Base-by-base conservation (phyloP, 1,139 yeast species). In the Sugiyamaella sp. region DNA sequence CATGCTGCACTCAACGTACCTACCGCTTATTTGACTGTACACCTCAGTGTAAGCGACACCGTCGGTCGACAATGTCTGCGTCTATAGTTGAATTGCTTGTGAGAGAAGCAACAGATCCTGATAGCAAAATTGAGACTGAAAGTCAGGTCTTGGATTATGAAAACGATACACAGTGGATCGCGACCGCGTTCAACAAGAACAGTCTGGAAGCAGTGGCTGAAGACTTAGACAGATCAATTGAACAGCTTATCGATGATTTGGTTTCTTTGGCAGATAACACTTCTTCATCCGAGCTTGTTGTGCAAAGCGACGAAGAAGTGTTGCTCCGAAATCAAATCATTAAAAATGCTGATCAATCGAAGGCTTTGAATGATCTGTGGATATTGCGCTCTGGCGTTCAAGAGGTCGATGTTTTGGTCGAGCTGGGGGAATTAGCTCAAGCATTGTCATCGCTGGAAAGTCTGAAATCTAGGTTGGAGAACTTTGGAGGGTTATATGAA, bases 341-440 rank as follows among this genome's bases (percentile, higher is more conserved):
- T 21, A 41, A 40, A n/a, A 33, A 35, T 19, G 12, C 8, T n/a
- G 16, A 27, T 32, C 40, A 41, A 6, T 21, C 46, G 5, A 22
- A 38, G 3, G 64, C 63, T 6, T 49, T 66, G 43, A 62, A 64
- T 43, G 62, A 61, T 16, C 52, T 66, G 20, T 65, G 68, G 69
- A 60, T 65, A n/a, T 52, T 68, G 14, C 59, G 66, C 17, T 58
- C 66, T 4, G 70, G 68, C 2, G 56, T 67, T 44, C 63, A 63
- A 41, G 71, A 68, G 50, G 61, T 63, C 10, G 57, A 60, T 2
- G 59, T 62, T 4, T 53, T 67, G n/a, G 40, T 51, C 4, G 65
- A 62, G 16, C 49, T 65, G 12, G 68, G 64, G 16, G 69, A 67
- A 32, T 45, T 61, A 12, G 56, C 60, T 1, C 59, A 63, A 9